These are phyloP conservation scores for Euphrasia confusa DNA, from an alignment of 257 asterid species.

Conservation along the genomic window DNA sequence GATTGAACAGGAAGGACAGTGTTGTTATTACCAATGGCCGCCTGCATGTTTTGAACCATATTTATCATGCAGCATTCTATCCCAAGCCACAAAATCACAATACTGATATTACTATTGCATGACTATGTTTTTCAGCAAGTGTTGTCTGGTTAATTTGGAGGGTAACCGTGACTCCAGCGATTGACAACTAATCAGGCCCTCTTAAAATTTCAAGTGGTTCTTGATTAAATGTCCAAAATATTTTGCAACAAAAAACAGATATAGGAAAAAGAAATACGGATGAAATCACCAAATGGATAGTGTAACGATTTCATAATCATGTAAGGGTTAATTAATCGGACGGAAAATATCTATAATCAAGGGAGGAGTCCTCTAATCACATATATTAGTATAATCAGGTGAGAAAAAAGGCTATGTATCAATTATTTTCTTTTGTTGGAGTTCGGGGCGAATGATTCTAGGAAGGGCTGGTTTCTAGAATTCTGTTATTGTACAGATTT, in stretches of 20 bases:
- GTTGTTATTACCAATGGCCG: constrained; percentile 43
- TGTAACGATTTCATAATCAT: too few relatives aligned
- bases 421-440: too few relatives aligned
- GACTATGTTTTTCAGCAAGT: neutral
- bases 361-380: too few relatives aligned
- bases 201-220: neutral
- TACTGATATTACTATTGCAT: constrained; percentile 6
- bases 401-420: too few relatives aligned
- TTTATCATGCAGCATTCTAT: constrained; percentile 18
- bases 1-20: constrained; percentile 50
- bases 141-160: neutral
- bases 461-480: neutral
- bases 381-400: too few relatives aligned
- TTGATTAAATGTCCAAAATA: neutral
- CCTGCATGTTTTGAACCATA: constrained; percentile 47
- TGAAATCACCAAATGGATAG: too few relatives aligned
- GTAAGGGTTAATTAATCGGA: too few relatives aligned
- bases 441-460: too few relatives aligned
- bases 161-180: neutral
- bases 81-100: constrained; percentile 7
- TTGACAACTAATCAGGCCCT: neutral
- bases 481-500: neutral
- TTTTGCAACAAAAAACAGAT: too few relatives aligned
- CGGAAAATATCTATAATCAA: too few relatives aligned
- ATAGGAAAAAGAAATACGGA: too few relatives aligned